Evolutionary conservation across 2,329 filamentous ascomycete species (phyloP), one percentile per base, ranked within the genome.

Genomic region (Pseudocercospora eumusae): DNA sequence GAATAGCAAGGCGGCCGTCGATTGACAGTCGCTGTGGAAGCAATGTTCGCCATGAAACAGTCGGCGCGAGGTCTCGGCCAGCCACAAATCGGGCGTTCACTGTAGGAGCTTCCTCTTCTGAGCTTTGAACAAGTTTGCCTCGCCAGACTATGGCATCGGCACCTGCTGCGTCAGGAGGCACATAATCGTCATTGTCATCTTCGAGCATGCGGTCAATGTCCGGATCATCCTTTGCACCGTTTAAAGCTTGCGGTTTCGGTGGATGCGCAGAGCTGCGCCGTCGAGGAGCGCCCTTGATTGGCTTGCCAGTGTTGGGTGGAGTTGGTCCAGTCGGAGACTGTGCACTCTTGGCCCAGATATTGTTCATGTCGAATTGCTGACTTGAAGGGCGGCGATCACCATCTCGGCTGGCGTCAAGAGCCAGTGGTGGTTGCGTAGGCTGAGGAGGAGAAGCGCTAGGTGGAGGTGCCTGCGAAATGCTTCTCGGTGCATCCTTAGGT

Each of bases 171-270:
- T 95, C 91, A 1, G 87, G 88, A 0, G 92, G 91, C 0, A 91
- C 93, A 74, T 96, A 96, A 13, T 89, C 85, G 52, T 90, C 90
- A 27, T 88, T 90, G 63, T 96, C 87, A 63, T 90, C 92, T 70
- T 93, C 86, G 7, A 98, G 84, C 68, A 99, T 81, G 44, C 92
- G 86, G 74, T 99, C 95, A 20, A 99, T 91, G 63, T 98, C 95
- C 2, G 90, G 85, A 75, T 99, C 93, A 13, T 90, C 86, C 15
- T 86, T 89, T 0, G 88, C 84, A 1, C 87, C 85, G 60, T 80
- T 71, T 15, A 54, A 33, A 21, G 71, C 67, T 78, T 72, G 64
- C 28, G 64, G 60, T 28, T 65, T 65, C 28, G 64, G 60, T 10
- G 56, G 61, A 42, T 67, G 64, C 3, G 68, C 65, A 2, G 73